Percentiles rank a stretch among this genome's conserved stretches.
Conservation (phyloP, 1,284 basidiomycete genomes). For the Coniferiporia sulphurascens region DNA sequence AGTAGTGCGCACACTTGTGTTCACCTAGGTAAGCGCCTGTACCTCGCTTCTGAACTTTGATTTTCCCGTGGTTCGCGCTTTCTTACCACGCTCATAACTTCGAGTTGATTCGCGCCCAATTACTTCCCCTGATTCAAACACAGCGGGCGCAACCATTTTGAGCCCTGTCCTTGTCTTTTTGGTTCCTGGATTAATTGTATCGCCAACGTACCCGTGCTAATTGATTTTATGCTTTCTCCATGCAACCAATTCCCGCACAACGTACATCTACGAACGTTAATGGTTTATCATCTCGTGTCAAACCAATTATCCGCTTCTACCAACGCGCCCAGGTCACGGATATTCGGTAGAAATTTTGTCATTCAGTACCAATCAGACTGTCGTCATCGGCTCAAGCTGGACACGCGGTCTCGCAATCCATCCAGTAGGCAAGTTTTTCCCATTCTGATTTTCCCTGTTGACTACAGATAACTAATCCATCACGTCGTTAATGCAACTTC, state of each 20-base stretch:
- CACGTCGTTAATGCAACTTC: neutral
- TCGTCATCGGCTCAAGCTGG: constrained; percentile 49
- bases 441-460: neutral
- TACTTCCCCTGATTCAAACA: neutral
- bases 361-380: constrained; percentile 14
- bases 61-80: neutral
- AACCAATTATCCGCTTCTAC: neutral
- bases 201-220: neutral
- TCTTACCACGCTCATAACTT: neutral
- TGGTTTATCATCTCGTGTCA: too few relatives aligned
- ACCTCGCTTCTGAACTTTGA: neutral
- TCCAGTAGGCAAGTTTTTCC: constrained; percentile 52
- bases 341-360: constrained; percentile 15
- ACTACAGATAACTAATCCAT: neutral
- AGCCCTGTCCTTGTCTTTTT: neutral
- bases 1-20: neutral
- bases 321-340: constrained; percentile 10
- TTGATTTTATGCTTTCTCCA: neutral
- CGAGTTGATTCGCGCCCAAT: neutral
- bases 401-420: constrained; percentile 70
- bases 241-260: neutral
- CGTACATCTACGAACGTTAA: too few relatives aligned
- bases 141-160: neutral
- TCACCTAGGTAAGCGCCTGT: neutral
- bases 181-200: neutral